Evolutionary conservation across 345 rosid genomes (phyloP).

Genomic region (Iberis pinnata): DNA sequence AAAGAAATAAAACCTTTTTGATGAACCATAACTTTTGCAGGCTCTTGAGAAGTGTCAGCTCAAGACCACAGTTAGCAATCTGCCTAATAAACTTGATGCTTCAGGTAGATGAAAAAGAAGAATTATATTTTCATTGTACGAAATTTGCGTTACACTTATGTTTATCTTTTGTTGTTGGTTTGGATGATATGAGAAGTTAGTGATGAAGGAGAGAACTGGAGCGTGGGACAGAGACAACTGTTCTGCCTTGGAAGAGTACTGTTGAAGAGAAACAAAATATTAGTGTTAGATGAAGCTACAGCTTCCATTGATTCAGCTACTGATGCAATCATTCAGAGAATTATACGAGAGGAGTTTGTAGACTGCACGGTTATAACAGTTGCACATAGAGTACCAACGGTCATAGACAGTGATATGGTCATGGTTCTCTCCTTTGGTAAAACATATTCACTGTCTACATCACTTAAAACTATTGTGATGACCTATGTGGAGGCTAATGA

Average conservation of each 20-base stretch:
- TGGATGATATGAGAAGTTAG: conserved; percentile 53
- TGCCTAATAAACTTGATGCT: conserved; percentile 58
- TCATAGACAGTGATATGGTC: conserved; percentile 68
- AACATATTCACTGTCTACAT: not conserved
- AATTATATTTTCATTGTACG: not conserved
- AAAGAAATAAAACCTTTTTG: not conserved
- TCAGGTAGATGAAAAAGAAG: conserved; percentile 30
- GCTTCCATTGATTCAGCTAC: conserved; percentile 68
- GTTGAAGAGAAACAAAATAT: conserved; percentile 50
- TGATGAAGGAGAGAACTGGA: conserved; percentile 86
- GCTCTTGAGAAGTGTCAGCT: conserved; percentile 75
- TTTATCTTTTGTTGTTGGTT: not conserved
- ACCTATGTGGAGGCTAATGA: too few relatives aligned
- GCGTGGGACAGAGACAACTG: conserved; percentile 67
- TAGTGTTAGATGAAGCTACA: conserved; percentile 69
- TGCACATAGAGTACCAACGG: conserved; percentile 66
- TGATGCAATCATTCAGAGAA: too few relatives aligned
- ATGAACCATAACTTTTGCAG: conserved; percentile 26
- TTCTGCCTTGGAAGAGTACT: conserved; percentile 74
- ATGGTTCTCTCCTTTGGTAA: conserved; percentile 64
- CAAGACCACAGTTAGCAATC: conserved; percentile 47
- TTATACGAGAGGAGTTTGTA: conserved; percentile 57
- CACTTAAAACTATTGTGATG: too few relatives aligned
- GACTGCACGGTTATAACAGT: conserved; percentile 62
- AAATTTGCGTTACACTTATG: too few relatives aligned